A percentile compares a stretch with the other conserved stretches of the same genome.
phyloP scores from a whole-genome alignment of 768 basidiomycete species.

The Pluteus cervinus region DNA sequence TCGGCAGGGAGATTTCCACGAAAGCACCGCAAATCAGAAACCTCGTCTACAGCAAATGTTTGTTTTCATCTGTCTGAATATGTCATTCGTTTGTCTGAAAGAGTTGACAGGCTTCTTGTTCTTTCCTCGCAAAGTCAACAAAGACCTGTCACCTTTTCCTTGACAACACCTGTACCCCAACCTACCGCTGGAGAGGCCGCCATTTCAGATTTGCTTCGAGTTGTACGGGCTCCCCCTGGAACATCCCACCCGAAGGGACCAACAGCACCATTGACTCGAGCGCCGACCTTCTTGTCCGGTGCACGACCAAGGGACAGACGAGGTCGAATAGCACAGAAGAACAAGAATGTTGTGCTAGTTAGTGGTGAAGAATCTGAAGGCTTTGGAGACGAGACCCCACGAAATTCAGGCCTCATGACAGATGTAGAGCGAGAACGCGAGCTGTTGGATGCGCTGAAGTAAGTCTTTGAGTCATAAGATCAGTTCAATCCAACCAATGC shows the following conservation, averaged over 20 bases:
- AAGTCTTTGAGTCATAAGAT: constrained; percentile 6
- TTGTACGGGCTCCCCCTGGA: constrained; percentile 49
- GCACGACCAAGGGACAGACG: constrained; percentile 73
- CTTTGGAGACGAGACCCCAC: constrained; percentile 51
- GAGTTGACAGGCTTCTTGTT: constrained; percentile 60
- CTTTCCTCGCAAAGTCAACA: constrained; percentile 66
- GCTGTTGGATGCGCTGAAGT: constrained; percentile 51
- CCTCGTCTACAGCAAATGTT: constrained; percentile 82
- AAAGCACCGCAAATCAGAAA: constrained; percentile 50
- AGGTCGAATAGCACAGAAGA: constrained; percentile 64
- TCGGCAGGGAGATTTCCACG: constrained; percentile 50
- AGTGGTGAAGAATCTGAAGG: constrained; percentile 32
- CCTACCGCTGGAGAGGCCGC: constrained; percentile 64
- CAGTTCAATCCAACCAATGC: constrained; percentile 2
- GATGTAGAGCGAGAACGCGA: constrained; percentile 47
- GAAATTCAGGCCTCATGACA: constrained; percentile 28
- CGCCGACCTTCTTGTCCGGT: constrained; percentile 68
- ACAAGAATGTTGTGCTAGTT: constrained; percentile 23
- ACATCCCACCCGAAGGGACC: constrained; percentile 12
- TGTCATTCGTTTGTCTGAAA: too few relatives aligned
- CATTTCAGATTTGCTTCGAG: constrained; percentile 57
- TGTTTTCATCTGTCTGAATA: too few relatives aligned
- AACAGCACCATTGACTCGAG: constrained; percentile 21
- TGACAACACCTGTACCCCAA: constrained; percentile 50
- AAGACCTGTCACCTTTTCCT: constrained; percentile 50